phyloP scores from a whole-genome alignment of 495 filamentous ascomycete species.

The Rostrohypoxylon terebratum region DNA sequence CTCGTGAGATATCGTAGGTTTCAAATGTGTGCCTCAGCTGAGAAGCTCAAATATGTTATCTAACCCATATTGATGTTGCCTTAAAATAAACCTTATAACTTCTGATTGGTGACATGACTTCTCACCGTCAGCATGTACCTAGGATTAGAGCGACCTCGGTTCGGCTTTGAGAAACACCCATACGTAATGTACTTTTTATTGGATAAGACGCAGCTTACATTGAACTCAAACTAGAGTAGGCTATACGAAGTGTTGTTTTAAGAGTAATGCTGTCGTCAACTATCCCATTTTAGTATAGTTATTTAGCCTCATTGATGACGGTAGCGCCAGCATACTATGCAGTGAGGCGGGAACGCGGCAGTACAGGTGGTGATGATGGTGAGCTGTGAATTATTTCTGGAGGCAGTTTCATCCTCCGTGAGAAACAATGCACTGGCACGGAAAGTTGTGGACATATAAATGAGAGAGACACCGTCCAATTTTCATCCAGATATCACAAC shows the following conservation, averaged over 20 bases:
- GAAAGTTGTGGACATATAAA: constrained; percentile 1
- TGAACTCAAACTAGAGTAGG: not conserved
- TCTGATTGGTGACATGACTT: not conserved
- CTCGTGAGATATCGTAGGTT: too few relatives aligned
- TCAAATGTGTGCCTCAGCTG: not conserved
- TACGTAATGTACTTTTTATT: not conserved
- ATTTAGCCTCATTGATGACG: not conserved
- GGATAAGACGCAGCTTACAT: not conserved
- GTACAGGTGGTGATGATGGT: not conserved
- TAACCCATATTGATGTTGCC: not conserved
- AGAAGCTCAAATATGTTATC: not conserved
- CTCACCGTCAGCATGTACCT: not conserved
- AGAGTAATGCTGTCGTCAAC: not conserved
- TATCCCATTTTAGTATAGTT: not conserved
- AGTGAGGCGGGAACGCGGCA: not conserved
- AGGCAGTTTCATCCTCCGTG: not conserved
- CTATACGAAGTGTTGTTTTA: not conserved
- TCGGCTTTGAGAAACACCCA: not conserved
- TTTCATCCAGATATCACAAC: not conserved
- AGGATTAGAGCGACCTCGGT: not conserved
- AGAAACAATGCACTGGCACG: not conserved
- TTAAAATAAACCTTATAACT: not conserved
- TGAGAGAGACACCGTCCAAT: not conserved
- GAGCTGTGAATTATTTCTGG: not conserved
- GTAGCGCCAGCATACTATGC: not conserved